These are phyloP conservation scores for Escallonia rubra DNA, from an alignment of 129 eudicot species.

Conservation along the genomic window DNA sequence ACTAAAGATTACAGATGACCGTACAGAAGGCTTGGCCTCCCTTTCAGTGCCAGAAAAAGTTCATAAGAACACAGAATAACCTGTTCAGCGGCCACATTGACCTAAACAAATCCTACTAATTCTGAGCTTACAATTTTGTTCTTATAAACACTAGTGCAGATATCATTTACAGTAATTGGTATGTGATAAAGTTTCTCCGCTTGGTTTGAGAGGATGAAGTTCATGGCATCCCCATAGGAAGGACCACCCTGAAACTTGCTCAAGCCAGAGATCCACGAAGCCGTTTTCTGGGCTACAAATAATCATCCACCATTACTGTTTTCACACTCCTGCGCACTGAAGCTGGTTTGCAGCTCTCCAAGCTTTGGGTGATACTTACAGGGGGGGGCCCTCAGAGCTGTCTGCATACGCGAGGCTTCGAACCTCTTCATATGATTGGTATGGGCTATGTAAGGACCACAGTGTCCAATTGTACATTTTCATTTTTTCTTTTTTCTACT, in stretches of 20 bases:
- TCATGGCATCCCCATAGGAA: not conserved
- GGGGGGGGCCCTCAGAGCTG: not conserved
- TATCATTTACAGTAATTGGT: not conserved
- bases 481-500: not conserved
- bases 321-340: not conserved
- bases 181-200: not conserved
- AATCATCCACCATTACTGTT: not conserved
- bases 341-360: not conserved
- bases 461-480: slow-evolving; percentile 1
- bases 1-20: no score
- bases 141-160: not conserved
- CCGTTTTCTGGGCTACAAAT: not conserved
- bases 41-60: not conserved
- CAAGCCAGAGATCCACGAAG: not conserved
- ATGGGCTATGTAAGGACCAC: not conserved
- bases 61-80: not conserved
- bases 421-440: not conserved
- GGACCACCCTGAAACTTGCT: slow-evolving; percentile 1
- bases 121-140: not conserved
- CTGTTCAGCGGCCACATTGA: not conserved
- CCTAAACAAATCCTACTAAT: not conserved
- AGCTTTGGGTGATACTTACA: not conserved
- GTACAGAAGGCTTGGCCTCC: not conserved
- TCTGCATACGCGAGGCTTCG: not conserved
- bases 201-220: not conserved